Evolutionary conservation across 495 filamentous ascomycete species (phyloP), one percentile per base, ranked within the genome.

Genomic region (Neurospora sp.): DNA sequence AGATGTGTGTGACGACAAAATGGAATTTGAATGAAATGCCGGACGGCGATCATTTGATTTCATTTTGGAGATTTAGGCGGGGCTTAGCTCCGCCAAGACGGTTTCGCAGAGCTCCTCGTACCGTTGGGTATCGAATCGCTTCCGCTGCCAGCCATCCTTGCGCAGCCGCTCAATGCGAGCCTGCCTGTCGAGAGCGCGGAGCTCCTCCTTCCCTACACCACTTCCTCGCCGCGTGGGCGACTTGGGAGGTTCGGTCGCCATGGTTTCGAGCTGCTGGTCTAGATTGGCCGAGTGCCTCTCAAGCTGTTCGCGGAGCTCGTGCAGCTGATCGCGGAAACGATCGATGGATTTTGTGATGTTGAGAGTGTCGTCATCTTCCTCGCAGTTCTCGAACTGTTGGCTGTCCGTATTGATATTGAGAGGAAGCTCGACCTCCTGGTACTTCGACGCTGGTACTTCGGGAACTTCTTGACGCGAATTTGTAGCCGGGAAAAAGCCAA

Each of bases 41-140:
- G 27, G 53, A 35, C 27, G 53, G 53, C 53, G 53, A 66, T 66
- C 53, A 66, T 66, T 20, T 12, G 12, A 41, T 38, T 39, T 69
- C 40, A 27, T 41, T 20, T 69, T 53, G 37, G 37, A 44, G 42
- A 70, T 38, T 59, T 35, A 20, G 68, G 40, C 53, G 53, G 53
- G 53, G 53, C 73, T 59, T 48, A 87, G 75, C 75, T 87, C 85
- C 5, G 75, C 77, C 71, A 87, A 72, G 8, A 83, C 85, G 20
- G 78, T 77, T 73, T 86, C 85, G 70, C 84, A 84, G 5, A 88
- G 76, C 53, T 77, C 80, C 73, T 85, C 82, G 73, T 88, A 88
- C 70, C 82, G 79, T 69, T 78, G 76, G 5, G 74, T 76, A 74
- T 87, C 83, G 69, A 88, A 88, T 10, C 86, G 80, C 74, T 84